phyloP scores from a whole-genome alignment of 169 alveolate genomes.

The Eimeria necatrix region DNA sequence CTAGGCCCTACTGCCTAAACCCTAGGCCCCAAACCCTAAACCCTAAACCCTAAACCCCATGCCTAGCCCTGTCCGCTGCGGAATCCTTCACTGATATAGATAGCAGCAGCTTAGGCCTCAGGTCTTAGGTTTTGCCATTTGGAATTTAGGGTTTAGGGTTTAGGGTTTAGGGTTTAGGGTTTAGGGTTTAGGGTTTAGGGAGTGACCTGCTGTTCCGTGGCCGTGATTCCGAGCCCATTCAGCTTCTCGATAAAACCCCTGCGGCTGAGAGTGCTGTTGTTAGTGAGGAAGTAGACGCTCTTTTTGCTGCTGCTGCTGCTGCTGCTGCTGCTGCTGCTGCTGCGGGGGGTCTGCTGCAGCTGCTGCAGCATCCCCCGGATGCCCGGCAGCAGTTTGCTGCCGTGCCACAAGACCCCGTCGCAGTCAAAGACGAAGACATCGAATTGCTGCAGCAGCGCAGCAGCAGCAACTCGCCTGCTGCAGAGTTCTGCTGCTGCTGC shows the following conservation, averaged over 20 bases:
- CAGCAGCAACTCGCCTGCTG: not conserved
- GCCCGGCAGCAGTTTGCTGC: conserved; percentile 82
- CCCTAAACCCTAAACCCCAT: not conserved
- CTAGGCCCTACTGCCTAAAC: not conserved
- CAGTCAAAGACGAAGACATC: conserved; percentile 86
- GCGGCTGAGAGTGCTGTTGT: conserved; percentile 84
- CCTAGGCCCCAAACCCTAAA: conserved; percentile 14
- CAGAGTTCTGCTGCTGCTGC: conserved; percentile 65
- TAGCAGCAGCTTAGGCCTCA: not conserved
- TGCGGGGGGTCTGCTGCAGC: conserved; percentile 59
- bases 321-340: conserved; percentile 36
- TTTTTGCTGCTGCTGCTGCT: conserved; percentile 32
- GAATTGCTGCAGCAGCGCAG: conserved; percentile 53
- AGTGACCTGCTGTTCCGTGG: conserved; percentile 61
- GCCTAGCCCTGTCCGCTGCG: too few species aligned
- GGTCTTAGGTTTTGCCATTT: not conserved
- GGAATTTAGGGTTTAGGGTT: not conserved
- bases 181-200: not conserved
- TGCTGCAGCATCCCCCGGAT: conserved; percentile 85
- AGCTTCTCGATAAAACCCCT: conserved; percentile 81
- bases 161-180: not conserved
- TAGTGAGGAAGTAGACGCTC: conserved; percentile 83
- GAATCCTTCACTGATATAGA: too few species aligned
- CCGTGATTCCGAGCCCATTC: conserved; percentile 79
- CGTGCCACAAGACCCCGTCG: conserved; percentile 83